phyloP scores from a whole-genome alignment of 805 yeast species.

The Cyberlindnera maritima region DNA sequence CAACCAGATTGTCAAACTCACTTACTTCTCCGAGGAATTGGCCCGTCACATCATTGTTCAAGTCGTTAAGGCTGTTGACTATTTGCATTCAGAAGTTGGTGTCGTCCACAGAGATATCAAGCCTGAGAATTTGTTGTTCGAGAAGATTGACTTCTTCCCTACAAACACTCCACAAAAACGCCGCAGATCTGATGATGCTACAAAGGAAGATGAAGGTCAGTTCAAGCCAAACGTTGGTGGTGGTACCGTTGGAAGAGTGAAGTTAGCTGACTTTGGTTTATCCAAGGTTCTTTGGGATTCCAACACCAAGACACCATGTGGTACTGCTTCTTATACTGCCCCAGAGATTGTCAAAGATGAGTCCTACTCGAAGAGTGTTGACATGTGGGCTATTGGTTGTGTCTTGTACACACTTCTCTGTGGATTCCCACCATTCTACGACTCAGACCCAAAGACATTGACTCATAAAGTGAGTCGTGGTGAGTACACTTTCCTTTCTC shows the following conservation, averaged over 20 bases:
- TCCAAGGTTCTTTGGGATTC: constrained; percentile 54
- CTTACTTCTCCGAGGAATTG: constrained; percentile 49
- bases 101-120: constrained; percentile 95
- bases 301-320: constrained; percentile 67
- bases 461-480: constrained; percentile 70
- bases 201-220: constrained; percentile 61
- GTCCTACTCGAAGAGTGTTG: constrained; percentile 63
- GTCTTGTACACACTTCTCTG: constrained; percentile 65
- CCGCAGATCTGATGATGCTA: constrained; percentile 51
- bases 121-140: constrained; percentile 88
- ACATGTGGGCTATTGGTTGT: constrained; percentile 74
- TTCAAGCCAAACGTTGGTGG: constrained; percentile 53
- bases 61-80: constrained; percentile 83
- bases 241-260: constrained; percentile 61
- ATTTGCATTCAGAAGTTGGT: constrained; percentile 87
- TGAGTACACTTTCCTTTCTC: constrained; percentile 66
- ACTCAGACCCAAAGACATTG: constrained; percentile 67
- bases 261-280: constrained; percentile 68
- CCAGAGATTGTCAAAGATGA: constrained; percentile 65
- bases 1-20: constrained; percentile 71
- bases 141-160: constrained; percentile 31
- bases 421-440: constrained; percentile 93
- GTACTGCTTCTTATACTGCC: constrained; percentile 74
- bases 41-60: constrained; percentile 63
- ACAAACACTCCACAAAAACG: constrained; percentile 21